A percentile compares a stretch with the other conserved stretches of the same genome.
Conservation (phyloP, 208 protist species). For the Crithidia sp. region DNA sequence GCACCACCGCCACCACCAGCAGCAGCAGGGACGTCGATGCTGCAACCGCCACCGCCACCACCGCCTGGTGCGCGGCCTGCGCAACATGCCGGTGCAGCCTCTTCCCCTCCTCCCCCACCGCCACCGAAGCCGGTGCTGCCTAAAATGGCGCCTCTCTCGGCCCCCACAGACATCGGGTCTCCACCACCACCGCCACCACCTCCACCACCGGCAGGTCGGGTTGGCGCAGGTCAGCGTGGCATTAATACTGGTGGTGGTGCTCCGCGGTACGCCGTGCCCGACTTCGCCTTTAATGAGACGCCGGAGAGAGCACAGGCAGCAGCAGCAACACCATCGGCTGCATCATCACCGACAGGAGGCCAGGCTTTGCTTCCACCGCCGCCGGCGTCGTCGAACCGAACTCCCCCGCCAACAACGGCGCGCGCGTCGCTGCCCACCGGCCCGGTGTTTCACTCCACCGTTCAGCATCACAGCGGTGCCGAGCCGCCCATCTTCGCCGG, state of each 20-base stretch:
- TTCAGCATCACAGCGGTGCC: not conserved
- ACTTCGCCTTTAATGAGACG: slow-evolving; percentile 11
- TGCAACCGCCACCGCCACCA: not conserved
- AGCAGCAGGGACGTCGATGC: not conserved
- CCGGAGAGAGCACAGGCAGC: not conserved
- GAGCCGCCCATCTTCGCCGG: not conserved
- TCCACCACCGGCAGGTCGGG: not conserved
- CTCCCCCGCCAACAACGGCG: not conserved
- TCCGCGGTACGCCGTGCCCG: slow-evolving; percentile 22
- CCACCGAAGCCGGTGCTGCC: no score
- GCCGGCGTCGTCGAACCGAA: not conserved
- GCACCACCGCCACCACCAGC: not conserved
- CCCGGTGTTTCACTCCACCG: not conserved
- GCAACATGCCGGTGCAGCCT: no score
- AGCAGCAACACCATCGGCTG: not conserved
- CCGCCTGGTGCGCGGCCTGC: not conserved
- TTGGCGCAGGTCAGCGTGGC: not conserved
- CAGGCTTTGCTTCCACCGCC: not conserved
- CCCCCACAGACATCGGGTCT: not conserved
- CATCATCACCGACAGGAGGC: not conserved
- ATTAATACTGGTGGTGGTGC: not conserved
- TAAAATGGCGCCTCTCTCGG: not conserved
- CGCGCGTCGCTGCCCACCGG: not conserved
- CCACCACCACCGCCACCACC: slow-evolving; percentile 8
- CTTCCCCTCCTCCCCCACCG: no score